Percentiles rank a stretch among this genome's conserved stretches.
These are phyloP conservation scores for Allium cepa DNA, from an alignment of 106 monocot genomes.

Conservation along the genomic window DNA sequence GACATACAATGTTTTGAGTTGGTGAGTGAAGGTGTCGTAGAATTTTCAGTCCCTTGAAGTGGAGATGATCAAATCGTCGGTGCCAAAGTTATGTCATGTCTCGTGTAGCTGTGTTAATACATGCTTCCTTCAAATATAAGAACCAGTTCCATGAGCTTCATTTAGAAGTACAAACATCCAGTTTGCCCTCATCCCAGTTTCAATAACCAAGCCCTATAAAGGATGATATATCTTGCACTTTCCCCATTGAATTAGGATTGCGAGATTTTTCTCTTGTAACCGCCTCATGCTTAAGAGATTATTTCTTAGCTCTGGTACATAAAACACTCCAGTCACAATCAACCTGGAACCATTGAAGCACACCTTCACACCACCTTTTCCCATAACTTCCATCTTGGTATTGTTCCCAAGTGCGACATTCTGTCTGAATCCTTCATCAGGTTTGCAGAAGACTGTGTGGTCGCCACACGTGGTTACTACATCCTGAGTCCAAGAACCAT, in stretches of 20 bases:
- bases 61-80: not conserved
- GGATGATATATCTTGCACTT: conserved; percentile 3
- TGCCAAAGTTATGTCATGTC: not conserved
- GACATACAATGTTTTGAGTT: not conserved
- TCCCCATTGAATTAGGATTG: not conserved
- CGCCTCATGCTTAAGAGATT: not conserved
- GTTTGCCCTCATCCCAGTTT: not conserved
- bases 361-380: not conserved
- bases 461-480: not conserved
- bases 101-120: not conserved
- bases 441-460: not conserved
- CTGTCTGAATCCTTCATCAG: not conserved
- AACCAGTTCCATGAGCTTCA: not conserved
- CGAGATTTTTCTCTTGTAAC: not conserved
- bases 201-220: not conserved
- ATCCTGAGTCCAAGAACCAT: not conserved
- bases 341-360: not conserved
- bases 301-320: not conserved
- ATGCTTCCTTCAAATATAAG: not conserved
- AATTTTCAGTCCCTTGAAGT: not conserved
- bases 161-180: not conserved
- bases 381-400: not conserved
- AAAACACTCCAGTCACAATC: not conserved
- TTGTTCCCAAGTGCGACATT: not conserved
- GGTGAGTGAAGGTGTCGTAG: not conserved